phyloP scores from a whole-genome alignment of 139 green algal species.

The Chlorella sp. region DNA sequence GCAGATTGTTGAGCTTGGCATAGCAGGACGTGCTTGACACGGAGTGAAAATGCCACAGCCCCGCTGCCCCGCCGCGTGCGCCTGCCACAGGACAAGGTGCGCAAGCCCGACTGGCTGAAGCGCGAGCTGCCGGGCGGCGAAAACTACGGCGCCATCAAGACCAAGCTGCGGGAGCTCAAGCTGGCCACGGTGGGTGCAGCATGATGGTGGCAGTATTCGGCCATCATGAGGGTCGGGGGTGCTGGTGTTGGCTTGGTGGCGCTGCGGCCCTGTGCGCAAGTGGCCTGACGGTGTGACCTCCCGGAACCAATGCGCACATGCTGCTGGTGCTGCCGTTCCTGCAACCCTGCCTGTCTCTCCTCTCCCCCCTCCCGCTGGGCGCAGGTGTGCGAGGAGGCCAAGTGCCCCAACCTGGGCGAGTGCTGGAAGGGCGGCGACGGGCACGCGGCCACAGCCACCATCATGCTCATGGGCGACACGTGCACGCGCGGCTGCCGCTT shows the following conservation, averaged over 20 bases:
- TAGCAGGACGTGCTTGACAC: no score
- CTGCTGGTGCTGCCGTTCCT: no score
- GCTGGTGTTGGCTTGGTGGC: no score
- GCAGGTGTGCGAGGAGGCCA: conserved; percentile 92
- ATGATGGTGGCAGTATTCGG: no score
- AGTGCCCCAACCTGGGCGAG: conserved; percentile 97
- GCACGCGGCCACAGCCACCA: conserved; percentile 96
- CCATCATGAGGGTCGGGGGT: no score
- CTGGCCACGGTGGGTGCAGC: conserved; percentile 72
- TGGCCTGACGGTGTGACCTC: no score
- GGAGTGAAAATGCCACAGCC: no score
- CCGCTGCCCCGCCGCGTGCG: background rate
- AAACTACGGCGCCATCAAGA: conserved; percentile 85
- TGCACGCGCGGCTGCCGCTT: conserved; percentile 93
- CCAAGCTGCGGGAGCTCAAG: conserved; percentile 95
- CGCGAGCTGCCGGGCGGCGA: conserved; percentile 86
- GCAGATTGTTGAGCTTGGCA: no score
- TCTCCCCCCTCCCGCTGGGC: conserved; percentile 10
- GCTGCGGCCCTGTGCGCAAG: no score
- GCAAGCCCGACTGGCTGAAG: conserved; percentile 99
- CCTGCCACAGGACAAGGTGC: conserved; percentile 67
- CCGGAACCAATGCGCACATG: no score
- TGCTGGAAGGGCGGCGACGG: conserved; percentile 92
- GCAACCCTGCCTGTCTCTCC: no score
- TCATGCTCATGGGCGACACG: conserved; percentile 98